Evolutionary conservation across 306 rosid genomes (phyloP).

Genomic region (Luffa aegyptiaca): DNA sequence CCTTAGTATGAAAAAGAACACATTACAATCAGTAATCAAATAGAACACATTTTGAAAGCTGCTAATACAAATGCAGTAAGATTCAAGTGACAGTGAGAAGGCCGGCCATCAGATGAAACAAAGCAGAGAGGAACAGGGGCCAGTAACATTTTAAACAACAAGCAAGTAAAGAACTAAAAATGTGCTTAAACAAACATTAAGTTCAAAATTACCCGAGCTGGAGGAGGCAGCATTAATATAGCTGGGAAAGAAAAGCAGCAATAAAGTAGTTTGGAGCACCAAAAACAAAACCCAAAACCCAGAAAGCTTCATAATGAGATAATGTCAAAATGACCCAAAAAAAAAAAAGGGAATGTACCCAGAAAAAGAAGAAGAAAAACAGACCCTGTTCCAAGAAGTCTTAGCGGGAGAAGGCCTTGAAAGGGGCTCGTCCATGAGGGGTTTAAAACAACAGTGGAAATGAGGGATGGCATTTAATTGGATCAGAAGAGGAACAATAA

Average conservation of each 20-base stretch:
- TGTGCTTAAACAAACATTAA: not conserved
- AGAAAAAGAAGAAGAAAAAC: not conserved
- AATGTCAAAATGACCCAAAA: not conserved
- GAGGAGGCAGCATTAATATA: conserved; percentile 2
- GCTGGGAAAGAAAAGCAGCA: not conserved
- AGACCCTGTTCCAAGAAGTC: not conserved
- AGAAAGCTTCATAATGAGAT: conserved; percentile 46
- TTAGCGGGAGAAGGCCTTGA: not conserved
- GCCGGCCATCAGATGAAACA: not conserved
- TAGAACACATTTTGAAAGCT: not conserved
- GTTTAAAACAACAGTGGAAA: not conserved
- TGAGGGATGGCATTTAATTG: not conserved
- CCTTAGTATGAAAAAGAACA: not conserved
- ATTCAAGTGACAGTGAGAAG: not conserved
- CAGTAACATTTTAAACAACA: not conserved
- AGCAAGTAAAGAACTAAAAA: not conserved
- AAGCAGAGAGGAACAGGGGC: not conserved
- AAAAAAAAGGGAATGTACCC: not conserved
- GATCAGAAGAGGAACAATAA: not conserved
- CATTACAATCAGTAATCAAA: not conserved
- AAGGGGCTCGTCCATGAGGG: not conserved
- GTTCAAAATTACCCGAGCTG: not conserved
- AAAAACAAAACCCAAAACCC: conserved; percentile 34
- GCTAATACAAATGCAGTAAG: not conserved
- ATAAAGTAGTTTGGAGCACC: conserved; percentile 1